phyloP scores from a whole-genome alignment of 768 basidiomycete genomes.

The Hericium coralloides region DNA sequence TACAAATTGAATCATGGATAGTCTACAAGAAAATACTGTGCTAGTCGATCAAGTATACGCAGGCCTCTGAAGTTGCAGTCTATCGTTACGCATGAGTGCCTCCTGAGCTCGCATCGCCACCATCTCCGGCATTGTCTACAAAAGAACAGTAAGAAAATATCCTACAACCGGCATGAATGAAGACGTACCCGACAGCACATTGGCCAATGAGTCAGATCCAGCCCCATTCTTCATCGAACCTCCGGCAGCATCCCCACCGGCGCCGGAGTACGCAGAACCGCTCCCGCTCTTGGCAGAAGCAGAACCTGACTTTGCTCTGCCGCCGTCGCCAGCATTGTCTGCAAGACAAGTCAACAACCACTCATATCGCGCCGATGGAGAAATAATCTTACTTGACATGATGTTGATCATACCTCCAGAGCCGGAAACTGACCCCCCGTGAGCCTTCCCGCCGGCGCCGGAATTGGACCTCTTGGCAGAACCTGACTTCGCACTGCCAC shows the following conservation, averaged over 20 bases:
- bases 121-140: constrained; percentile 7
- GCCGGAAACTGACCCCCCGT: constrained; percentile 7
- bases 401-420: constrained; percentile 1
- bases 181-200: constrained; percentile 22
- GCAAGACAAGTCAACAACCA: neutral
- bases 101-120: constrained; percentile 7
- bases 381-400: constrained; percentile 8
- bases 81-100: neutral
- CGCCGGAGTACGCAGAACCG: constrained; percentile 19
- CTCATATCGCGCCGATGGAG: neutral
- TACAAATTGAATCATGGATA: too few species aligned
- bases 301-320: neutral
- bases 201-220: constrained; percentile 12
- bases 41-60: too few species aligned
- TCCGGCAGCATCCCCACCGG: constrained; percentile 21
- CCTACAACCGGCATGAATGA: neutral
- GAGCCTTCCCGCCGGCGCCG: constrained; percentile 11
- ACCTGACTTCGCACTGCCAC: neutral
- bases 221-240: constrained; percentile 14
- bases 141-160: neutral
- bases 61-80: too few species aligned
- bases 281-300: constrained; percentile 8
- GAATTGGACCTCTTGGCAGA: neutral
- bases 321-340: constrained; percentile 15
- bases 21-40: too few species aligned